Evolutionary conservation across 2,329 filamentous ascomycete species (phyloP), one percentile per base, ranked within the genome.

Genomic region (Raffaelea albimanens): DNA sequence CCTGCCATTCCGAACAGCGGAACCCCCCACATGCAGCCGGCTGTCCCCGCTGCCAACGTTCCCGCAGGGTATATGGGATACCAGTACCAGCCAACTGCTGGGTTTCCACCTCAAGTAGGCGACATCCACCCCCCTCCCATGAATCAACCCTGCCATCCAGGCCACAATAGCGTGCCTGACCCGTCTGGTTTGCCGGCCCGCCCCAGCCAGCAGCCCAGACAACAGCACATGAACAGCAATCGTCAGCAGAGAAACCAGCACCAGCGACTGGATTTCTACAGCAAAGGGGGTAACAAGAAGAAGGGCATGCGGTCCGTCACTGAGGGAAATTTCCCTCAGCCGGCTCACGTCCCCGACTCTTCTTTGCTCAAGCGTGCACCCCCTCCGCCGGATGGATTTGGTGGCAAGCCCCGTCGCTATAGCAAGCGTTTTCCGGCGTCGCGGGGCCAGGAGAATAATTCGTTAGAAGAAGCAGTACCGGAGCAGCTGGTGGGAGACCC

Each of bases 11-110:
- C 59, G 2, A 57, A 56, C 56, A 55, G 83, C 49, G 76, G 76
- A 53, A 85, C 83, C 25, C 82, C 86, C 52, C 80, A 84, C 68
- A 82, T 82, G 81, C 76, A 62, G 48, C 70, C 73, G 39, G 76
- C 75, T 44, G 82, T 88, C 63, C 75, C 85, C 43, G 43, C 50
- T 29, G 13, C 66, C 73, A 73, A 64, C 39, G 40, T 19, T 34
- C 23, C 13, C 42, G 43, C 73, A 73, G 49, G 73, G 76, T 50
- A 75, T 33, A 45, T 53, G 33, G 29, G 10, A 29, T 43, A 45
- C 29, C 31, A 34, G 9, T 52, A 52, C 40, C 34, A 40, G 19
- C 45, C 43, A 18, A 10, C 52, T 14, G 5, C 43, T 7, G 53
- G 53, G 9, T 55, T 49, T 43, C 53, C 53, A 38, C 34, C 34